Evolutionary conservation across 2,329 filamentous ascomycete genomes (phyloP), one percentile per base, ranked within the genome.

Genomic region (Geoglossum cookeanum): DNA sequence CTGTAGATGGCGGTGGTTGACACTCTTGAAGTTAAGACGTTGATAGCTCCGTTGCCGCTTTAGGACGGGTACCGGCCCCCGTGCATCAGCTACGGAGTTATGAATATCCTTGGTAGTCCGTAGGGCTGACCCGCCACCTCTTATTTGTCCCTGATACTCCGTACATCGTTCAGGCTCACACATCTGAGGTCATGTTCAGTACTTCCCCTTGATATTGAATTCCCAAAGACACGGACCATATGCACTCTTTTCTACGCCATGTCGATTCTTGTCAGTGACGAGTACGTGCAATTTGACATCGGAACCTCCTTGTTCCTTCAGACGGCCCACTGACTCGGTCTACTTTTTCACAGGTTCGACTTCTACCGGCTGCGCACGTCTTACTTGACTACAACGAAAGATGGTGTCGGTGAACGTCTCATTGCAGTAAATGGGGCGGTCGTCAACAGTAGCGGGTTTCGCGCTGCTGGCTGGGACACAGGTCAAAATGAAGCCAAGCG

Each of bases 321-420:
- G 11, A 6, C 7, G 17, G 32, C 27, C 15, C 32, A 42, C 39
- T 58, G 22, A 54, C 59, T 15, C 9, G n/a, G 63, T 51, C 61
- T 64, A 49, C 64, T 9, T 30, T 59, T 17, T 55, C 37, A 42
- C 64, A 89, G 85, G 68, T 82, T 92, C 68, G 84, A 90, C 49
- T 80, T 87, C 58, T 91, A 91, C 71, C 85, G 89, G 68, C 75
- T 94, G 58, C 84, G 87, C 56, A 84, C 84, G 42, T 83, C 83
- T 64, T 92, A 92, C 66, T 79, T 94, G 39, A 81, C 82, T 62
- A 80, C 87, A 61, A 83, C 90, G 62, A 84, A 85, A 62, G 87
- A 94, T 67, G 87, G 87, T 60, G 85, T 92, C 6, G 87, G 87
- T 62, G 87, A 94, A 68, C 83, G 87, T 22, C 77, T 92, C 45